Percentiles rank a stretch among this genome's conserved stretches.
Evolutionary conservation across 1,284 basidiomycete genomes (phyloP).

Genomic region (Laetiporus sulphureus): DNA sequence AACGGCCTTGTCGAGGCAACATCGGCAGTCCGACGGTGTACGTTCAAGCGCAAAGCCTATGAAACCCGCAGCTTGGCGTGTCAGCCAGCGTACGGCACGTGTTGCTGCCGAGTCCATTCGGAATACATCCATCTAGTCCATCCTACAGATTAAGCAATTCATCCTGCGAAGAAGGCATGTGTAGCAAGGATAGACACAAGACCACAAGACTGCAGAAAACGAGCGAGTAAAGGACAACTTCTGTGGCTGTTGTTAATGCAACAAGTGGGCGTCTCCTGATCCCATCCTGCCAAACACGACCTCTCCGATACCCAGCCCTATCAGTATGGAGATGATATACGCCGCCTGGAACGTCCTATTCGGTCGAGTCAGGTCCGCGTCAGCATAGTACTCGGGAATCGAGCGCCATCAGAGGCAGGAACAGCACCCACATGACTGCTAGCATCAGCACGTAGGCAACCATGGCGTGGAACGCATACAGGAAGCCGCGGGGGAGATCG

Average conservation of each 20-base stretch:
- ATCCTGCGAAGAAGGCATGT: too few species aligned
- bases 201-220: too few species aligned
- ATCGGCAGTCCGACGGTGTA: too few species aligned
- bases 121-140: too few species aligned
- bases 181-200: too few species aligned
- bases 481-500: slow-evolving; percentile 55
- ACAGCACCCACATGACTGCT: slow-evolving; percentile 54
- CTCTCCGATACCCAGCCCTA: slow-evolving; percentile 61
- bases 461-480: slow-evolving; percentile 51
- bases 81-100: too few species aligned
- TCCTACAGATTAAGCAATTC: too few species aligned
- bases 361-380: slow-evolving; percentile 2
- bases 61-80: too few species aligned
- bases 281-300: slow-evolving; percentile 53
- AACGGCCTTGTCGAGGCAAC: too few species aligned
- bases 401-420: slow-evolving; percentile 3
- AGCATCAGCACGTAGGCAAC: slow-evolving; percentile 62
- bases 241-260: slow-evolving; percentile 10
- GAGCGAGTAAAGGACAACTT: neutral
- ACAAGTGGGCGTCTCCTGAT: slow-evolving; percentile 19
- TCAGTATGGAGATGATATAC: slow-evolving; percentile 57
- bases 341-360: slow-evolving; percentile 68
- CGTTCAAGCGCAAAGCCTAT: too few species aligned
- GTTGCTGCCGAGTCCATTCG: too few species aligned
- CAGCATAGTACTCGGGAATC: slow-evolving; percentile 7